phyloP scores from a whole-genome alignment of 306 rosid genomes.

The Cicer bijugum region DNA sequence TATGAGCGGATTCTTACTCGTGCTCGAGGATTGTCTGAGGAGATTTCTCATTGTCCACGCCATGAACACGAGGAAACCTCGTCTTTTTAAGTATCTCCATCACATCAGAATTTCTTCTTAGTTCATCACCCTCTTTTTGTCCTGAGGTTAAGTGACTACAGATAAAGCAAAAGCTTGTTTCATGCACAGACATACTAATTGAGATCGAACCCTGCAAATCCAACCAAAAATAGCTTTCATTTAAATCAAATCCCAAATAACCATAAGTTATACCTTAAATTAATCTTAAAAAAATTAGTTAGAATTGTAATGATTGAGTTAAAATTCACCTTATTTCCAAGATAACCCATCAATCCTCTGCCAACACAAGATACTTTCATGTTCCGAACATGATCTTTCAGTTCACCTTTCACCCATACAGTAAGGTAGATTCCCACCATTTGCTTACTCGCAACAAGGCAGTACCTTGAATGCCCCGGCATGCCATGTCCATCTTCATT shows the following conservation, averaged over 20 bases:
- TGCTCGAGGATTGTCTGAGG: conserved; percentile 97
- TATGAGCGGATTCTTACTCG: conserved; percentile 69
- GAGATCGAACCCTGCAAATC: conserved; percentile 93
- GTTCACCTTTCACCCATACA: conserved; percentile 90
- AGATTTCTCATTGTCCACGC: conserved; percentile 71
- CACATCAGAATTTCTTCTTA: conserved; percentile 92
- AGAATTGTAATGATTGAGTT: conserved; percentile 14
- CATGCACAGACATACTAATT: conserved; percentile 92
- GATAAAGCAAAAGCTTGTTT: conserved; percentile 93
- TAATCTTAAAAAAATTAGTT: not conserved
- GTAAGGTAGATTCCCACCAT: conserved; percentile 99
- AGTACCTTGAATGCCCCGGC: conserved; percentile 84
- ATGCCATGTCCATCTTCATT: conserved; percentile 81
- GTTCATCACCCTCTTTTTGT: conserved; percentile 97
- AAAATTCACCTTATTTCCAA: conserved; percentile 87
- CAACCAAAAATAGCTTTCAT: conserved; percentile 43
- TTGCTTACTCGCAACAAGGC: conserved; percentile 97
- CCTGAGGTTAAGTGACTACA: conserved; percentile 97
- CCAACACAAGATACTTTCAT: conserved; percentile 98
- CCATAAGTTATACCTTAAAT: not conserved
- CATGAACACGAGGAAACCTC: conserved; percentile 88
- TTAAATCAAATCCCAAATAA: conserved; percentile 30
- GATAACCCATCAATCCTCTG: conserved; percentile 99
- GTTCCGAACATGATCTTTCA: conserved; percentile 82
- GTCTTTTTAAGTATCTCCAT: conserved; percentile 95